Evolutionary conservation across 352 stramenopile species (phyloP).

Genomic region (Pythium vanterpoolii): DNA sequence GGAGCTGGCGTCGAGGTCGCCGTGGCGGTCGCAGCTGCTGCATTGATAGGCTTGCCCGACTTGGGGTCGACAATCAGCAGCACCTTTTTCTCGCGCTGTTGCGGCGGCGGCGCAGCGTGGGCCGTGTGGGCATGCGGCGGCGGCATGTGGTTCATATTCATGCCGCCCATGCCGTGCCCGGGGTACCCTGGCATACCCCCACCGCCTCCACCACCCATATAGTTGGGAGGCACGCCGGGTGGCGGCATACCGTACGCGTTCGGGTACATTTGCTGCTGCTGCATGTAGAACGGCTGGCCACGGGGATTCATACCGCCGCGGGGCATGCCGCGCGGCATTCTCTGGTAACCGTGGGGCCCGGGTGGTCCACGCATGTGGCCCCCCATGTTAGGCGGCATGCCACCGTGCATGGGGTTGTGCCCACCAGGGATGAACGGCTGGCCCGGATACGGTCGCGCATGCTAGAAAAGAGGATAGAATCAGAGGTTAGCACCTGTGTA

Average conservation of each 20-base stretch:
- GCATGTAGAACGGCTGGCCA: constrained; percentile 25
- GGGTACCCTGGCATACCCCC: constrained; percentile 9
- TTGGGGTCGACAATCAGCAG: constrained; percentile 32
- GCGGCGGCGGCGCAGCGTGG: constrained; percentile 13
- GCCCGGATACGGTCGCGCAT: constrained; percentile 23
- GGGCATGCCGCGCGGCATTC: constrained; percentile 19
- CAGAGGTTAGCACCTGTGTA: neutral
- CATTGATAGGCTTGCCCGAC: constrained; percentile 19
- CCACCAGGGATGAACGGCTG: constrained; percentile 20
- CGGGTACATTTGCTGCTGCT: constrained; percentile 22
- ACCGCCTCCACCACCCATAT: constrained; percentile 20
- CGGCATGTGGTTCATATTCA: constrained; percentile 23
- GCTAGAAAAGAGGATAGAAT: constrained; percentile 6
- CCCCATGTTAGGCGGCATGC: constrained; percentile 15
- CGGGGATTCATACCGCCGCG: constrained; percentile 22
- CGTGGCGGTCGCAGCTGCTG: neutral
- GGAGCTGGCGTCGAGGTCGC: constrained; percentile 5
- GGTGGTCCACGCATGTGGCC: constrained; percentile 21
- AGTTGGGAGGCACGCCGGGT: too few species aligned
- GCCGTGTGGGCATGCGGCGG: constrained; percentile 16
- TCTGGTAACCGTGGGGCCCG: constrained; percentile 18
- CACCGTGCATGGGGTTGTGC: constrained; percentile 20
- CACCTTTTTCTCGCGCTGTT: constrained; percentile 35
- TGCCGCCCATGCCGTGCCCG: constrained; percentile 23
- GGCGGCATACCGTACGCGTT: constrained; percentile 15